Evolutionary conservation across 2,329 filamentous ascomycete genomes (phyloP), one percentile per base, ranked within the genome.

Genomic region (Raffaelea ambrosiae): DNA sequence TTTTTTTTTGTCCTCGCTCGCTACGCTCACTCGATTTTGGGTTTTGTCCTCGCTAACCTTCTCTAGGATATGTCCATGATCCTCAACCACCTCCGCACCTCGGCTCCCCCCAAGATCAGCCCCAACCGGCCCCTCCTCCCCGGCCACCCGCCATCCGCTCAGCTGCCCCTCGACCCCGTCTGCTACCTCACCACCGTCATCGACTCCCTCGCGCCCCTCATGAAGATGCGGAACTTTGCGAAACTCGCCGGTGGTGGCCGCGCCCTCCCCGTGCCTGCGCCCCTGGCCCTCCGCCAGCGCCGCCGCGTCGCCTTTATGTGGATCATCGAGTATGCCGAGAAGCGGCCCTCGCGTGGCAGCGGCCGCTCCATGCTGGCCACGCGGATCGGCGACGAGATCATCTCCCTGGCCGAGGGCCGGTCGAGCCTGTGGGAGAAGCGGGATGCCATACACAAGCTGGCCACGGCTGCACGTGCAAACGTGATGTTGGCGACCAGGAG

Each of bases 151-250:
- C 86, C 89, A 1, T 73, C 86, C 21, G 71, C 77, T 4, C 83
- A 91, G 58, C 83, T 98, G 10, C 89, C 93, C 3, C 79, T 95
- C 29, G 87, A 96, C 66, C 93, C 93, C 2, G 76, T 94, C 47
- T 77, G 87, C 47, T 98, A 97, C 70, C 82, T 98, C 43, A 88
- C 85, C 13, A 76, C 94, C 29, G 89, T 90, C 29, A 83, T 98
- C 59, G 93, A 98, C 73, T 94, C 88, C 10, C 84, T 98, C 21
- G 88, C 90, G 2, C 93, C 93, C 10, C 76, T 98, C 16, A 72
- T 98, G 60, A 84, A 85, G 55, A 83, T 98, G 60, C 79, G 82
- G 47, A 77, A 77, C 52, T 77, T 88, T 58, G 81, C 81, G 59
- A 89, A 88, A 56, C 79, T 86, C 33, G 87, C 85, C 1, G 91